Evolutionary conservation across 106 monocot species (phyloP), one percentile per base, ranked within the genome.

Genomic region (Cymbidium sinense): DNA sequence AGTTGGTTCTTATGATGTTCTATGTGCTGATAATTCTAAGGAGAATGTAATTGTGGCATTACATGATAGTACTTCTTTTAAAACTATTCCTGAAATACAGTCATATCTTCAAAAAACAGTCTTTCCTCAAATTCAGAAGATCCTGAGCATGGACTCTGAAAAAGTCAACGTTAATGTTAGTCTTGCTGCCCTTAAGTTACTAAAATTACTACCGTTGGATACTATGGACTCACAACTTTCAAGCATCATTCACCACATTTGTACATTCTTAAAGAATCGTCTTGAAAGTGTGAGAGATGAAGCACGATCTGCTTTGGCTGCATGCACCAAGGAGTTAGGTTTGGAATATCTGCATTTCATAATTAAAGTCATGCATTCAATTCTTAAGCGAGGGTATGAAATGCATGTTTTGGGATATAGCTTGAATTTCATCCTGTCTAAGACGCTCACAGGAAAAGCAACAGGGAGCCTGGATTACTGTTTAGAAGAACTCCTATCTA

Each of bases 391-490:
- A 74, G 98, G 98, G 15, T 98, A 82, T 79, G 94, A 98, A 77
- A 77, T 90, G 74, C 94, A 98, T 85, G 94, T 98, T 69, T 86
- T 98, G 70, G 98, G 92, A 15, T 98, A 94, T 77, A 94, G 90
- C 28, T 79, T 98, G 2, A 85, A 94, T 86, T 98, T 87, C 65
- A 75, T 98, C 36, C 81, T 98, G 34, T 86, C 88, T 1, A 91
- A 92, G 50, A 81, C 51, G 28, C 77, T 94, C 43, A 7, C 5
- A 1, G 4, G 75, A 76, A 69, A 79, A 2, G 9, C 30, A 34
- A 70, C 70, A 74, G 98, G 98, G 30, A 82, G 77, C 41, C 79
- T 98, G 73, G 92, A 98, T 79, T 94, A 90, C 43, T 94, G 98
- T 88, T 82, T 94, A 82, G 94, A 90, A n/a, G 94, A 98, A 61